phyloP scores from a whole-genome alignment of 202 grass and related monocot genomes.

The Panicum virgatum region DNA sequence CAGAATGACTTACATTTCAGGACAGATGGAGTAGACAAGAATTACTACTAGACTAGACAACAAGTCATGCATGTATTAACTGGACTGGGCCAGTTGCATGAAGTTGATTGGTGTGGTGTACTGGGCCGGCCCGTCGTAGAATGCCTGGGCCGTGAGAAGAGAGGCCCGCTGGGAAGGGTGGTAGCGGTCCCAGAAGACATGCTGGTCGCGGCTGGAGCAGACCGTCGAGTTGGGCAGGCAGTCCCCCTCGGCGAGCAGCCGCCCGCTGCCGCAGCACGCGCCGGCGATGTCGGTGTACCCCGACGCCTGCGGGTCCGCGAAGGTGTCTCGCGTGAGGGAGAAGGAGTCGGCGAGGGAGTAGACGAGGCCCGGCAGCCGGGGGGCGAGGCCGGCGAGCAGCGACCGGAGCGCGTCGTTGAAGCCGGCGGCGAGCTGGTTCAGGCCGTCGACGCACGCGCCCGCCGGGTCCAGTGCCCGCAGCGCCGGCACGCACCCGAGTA shows the following conservation, averaged over 20 bases:
- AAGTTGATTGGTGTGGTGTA: slow-evolving; percentile 35
- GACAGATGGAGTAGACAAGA: too few species aligned
- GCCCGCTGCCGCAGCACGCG: slow-evolving; percentile 41
- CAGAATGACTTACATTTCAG: too few species aligned
- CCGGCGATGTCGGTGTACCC: slow-evolving; percentile 14
- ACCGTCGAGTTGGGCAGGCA: background rate
- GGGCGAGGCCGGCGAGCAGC: background rate
- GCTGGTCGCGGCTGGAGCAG: background rate
- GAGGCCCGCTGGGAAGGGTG: slow-evolving; percentile 8
- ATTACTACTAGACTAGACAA: too few species aligned
- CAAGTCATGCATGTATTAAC: background rate
- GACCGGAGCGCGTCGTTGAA: background rate
- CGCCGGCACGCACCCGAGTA: slow-evolving; percentile 7
- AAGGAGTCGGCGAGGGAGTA: slow-evolving; percentile 43
- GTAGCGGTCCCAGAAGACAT: slow-evolving; percentile 31
- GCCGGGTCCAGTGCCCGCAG: background rate
- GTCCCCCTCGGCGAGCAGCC: background rate
- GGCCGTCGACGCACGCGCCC: background rate
- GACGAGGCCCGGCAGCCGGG: background rate
- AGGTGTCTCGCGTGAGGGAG: background rate
- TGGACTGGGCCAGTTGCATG: too few species aligned
- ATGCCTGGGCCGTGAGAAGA: background rate
- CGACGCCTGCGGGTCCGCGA: background rate
- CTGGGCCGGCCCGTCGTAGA: background rate
- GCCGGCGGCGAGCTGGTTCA: slow-evolving; percentile 22